These are phyloP conservation scores for Erysimum cheiri DNA, from an alignment of 441 rosid genomes.

Conservation along the genomic window DNA sequence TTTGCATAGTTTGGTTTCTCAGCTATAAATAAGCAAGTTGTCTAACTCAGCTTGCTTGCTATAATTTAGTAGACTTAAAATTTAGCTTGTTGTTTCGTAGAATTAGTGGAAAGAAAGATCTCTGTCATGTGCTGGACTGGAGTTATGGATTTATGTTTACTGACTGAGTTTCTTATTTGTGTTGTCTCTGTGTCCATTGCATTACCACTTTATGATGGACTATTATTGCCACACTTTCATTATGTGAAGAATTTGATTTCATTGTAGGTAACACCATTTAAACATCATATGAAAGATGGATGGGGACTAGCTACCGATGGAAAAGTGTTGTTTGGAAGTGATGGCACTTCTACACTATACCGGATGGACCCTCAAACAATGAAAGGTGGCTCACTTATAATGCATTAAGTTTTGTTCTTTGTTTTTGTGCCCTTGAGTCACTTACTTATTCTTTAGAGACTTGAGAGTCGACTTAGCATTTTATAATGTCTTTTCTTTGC, in stretches of 20 bases:
- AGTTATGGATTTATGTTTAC: constrained; percentile 1
- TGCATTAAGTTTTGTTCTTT: constrained; percentile 23
- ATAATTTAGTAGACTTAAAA: not conserved
- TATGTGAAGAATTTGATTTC: constrained; percentile 7
- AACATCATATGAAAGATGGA: constrained; percentile 90
- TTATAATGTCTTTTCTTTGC: constrained; percentile 42
- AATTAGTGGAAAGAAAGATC: not conserved
- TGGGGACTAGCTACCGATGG: constrained; percentile 99
- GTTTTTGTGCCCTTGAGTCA: not conserved
- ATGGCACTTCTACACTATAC: constrained; percentile 90
- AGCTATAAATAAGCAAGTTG: constrained; percentile 7
- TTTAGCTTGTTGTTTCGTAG: not conserved
- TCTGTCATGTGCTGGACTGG: constrained; percentile 5
- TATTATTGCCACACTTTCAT: not conserved
- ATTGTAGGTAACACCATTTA: constrained; percentile 71
- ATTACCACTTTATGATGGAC: constrained; percentile 6
- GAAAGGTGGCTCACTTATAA: constrained; percentile 57
- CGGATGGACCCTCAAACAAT: constrained; percentile 72
- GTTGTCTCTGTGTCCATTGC: constrained; percentile 7
- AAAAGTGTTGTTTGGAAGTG: constrained; percentile 78
- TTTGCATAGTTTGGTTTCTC: constrained; percentile 1
- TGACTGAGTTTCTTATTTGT: constrained; percentile 4
- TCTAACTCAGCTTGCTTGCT: constrained; percentile 7
- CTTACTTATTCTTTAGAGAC: not conserved
- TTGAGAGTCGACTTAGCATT: constrained; percentile 7